phyloP scores from a whole-genome alignment of 2,329 filamentous ascomycete species.

The Fusarium continuum region DNA sequence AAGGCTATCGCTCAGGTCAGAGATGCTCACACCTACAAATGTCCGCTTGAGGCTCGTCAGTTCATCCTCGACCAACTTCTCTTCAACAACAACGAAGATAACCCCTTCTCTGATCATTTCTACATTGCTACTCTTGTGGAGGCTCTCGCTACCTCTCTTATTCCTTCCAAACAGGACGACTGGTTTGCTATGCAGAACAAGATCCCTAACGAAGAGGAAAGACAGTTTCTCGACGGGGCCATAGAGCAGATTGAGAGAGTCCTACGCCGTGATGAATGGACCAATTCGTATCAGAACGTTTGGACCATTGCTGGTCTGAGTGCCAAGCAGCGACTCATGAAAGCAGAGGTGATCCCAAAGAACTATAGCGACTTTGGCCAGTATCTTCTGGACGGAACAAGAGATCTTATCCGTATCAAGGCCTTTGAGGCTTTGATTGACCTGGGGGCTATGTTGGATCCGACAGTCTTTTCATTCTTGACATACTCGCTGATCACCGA shows the following conservation, averaged over 20 bases:
- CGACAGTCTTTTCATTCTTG: slow-evolving; percentile 64
- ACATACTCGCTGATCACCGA: slow-evolving; percentile 69
- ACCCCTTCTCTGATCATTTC: slow-evolving; percentile 86
- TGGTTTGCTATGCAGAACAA: slow-evolving; percentile 57
- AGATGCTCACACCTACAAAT: slow-evolving; percentile 74
- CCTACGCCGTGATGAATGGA: slow-evolving; percentile 74
- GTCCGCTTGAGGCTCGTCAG: slow-evolving; percentile 79
- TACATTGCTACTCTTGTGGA: slow-evolving; percentile 85
- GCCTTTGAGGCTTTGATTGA: slow-evolving; percentile 71
- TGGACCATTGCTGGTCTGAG: slow-evolving; percentile 71
- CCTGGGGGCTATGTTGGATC: slow-evolving; percentile 67
- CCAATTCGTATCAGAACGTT: slow-evolving; percentile 72
- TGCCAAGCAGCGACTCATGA: slow-evolving; percentile 70
- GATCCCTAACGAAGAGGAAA: slow-evolving; percentile 56
- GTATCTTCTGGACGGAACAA: slow-evolving; percentile 71
- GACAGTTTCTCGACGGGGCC: slow-evolving; percentile 61
- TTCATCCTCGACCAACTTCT: slow-evolving; percentile 90
- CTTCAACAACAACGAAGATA: slow-evolving; percentile 94
- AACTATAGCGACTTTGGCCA: slow-evolving; percentile 67
- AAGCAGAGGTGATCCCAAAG: slow-evolving; percentile 66
- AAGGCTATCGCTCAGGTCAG: slow-evolving; percentile 82
- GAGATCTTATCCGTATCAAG: slow-evolving; percentile 71
- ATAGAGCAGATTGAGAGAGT: slow-evolving; percentile 73
- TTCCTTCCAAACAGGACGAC: slow-evolving; percentile 59
- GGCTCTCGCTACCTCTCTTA: slow-evolving; percentile 66